These are phyloP conservation scores for Tylopilus plumbeoviolaceoides DNA, from an alignment of 768 basidiomycete genomes.

Conservation along the genomic window DNA sequence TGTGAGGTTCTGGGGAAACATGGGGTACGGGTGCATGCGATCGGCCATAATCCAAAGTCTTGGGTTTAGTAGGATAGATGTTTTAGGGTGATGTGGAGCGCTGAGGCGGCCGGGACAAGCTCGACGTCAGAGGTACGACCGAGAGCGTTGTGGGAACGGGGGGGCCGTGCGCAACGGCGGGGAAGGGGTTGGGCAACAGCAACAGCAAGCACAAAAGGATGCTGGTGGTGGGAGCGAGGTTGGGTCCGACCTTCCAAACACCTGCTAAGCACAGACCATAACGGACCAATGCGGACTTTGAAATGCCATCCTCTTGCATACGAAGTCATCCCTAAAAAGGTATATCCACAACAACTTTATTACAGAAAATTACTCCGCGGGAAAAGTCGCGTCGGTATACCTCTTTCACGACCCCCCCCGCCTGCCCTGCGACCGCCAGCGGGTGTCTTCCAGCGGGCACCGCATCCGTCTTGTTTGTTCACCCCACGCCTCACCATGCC, in stretches of 20 bases:
- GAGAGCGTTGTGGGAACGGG: constrained; percentile 25
- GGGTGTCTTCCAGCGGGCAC: not conserved
- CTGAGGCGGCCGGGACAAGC: constrained; percentile 23
- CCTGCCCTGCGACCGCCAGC: not conserved
- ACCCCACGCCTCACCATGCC: constrained; percentile 10
- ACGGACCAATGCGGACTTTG: constrained; percentile 33
- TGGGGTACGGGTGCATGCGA: constrained; percentile 51
- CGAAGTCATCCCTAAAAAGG: constrained; percentile 11
- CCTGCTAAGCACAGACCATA: constrained; percentile 37
- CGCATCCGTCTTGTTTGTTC: not conserved
- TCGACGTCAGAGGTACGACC: constrained; percentile 20
- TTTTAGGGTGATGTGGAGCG: constrained; percentile 26
- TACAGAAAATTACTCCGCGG: constrained; percentile 17
- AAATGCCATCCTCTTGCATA: constrained; percentile 22
- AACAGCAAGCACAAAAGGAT: constrained; percentile 34
- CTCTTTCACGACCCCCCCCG: not conserved
- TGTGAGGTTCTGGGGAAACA: constrained; percentile 49
- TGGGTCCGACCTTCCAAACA: constrained; percentile 42
- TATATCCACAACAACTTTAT: constrained; percentile 14
- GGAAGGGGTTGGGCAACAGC: constrained; percentile 34
- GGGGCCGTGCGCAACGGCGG: constrained; percentile 45
- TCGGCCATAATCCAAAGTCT: constrained; percentile 54
- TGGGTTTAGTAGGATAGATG: constrained; percentile 26
- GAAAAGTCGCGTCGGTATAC: not conserved
- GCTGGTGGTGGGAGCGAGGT: constrained; percentile 59